These are phyloP conservation scores for Globisporangium orthogonon DNA, from an alignment of 352 stramenopile genomes.

Conservation along the genomic window DNA sequence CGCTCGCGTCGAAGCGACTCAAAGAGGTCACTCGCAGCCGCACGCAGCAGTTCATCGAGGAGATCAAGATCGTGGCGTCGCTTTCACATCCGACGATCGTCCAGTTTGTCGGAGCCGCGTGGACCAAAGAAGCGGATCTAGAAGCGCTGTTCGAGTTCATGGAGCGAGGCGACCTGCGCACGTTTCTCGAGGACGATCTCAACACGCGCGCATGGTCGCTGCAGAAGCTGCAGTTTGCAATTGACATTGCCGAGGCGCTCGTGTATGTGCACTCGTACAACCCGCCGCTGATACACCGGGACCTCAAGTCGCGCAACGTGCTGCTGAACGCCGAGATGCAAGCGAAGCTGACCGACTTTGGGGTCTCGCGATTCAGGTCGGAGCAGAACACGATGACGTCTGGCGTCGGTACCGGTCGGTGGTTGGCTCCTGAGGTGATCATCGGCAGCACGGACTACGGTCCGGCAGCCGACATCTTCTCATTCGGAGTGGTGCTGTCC, in stretches of 20 bases:
- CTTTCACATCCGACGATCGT: conserved; percentile 45
- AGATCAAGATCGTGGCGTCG: conserved; percentile 41
- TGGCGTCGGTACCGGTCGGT: conserved; percentile 37
- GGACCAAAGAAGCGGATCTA: conserved; percentile 36
- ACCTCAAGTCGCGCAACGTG: conserved; percentile 83
- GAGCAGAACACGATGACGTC: conserved; percentile 44
- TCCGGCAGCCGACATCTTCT: conserved; percentile 45
- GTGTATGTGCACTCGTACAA: conserved; percentile 15
- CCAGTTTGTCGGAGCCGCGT: conserved; percentile 32
- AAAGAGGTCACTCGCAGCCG: conserved; percentile 13
- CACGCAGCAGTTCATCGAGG: conserved; percentile 33
- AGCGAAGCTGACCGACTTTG: conserved; percentile 67
- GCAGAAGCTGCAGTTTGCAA: conserved; percentile 8
- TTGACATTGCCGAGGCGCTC: conserved; percentile 17
- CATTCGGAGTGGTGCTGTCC: conserved; percentile 45
- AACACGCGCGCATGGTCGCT: not conserved
- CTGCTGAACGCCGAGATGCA: conserved; percentile 33
- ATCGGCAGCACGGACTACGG: conserved; percentile 36
- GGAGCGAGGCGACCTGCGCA: conserved; percentile 37
- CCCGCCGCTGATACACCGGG: conserved; percentile 37
- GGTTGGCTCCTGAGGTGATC: conserved; percentile 57
- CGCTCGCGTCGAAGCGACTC: conserved; percentile 20
- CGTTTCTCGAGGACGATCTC: conserved; percentile 17
- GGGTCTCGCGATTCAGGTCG: conserved; percentile 32
- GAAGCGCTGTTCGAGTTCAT: conserved; percentile 65